Evolutionary conservation across 1,284 basidiomycete species (phyloP), one percentile per base, ranked within the genome.

Genomic region (Neonothopanus nambi): DNA sequence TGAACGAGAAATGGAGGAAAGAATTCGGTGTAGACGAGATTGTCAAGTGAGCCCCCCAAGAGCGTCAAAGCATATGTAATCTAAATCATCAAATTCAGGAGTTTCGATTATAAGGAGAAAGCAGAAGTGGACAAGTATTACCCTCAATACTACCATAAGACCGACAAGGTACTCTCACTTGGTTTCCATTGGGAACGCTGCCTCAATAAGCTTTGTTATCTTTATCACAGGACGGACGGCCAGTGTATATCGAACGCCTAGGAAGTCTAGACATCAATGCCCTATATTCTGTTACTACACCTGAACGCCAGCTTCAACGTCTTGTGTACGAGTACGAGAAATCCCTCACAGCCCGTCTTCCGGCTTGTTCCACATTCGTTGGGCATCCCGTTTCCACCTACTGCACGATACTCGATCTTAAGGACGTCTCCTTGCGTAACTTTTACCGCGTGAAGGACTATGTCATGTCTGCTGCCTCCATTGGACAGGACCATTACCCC

Each of bases 131-230:
- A 94, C 78, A 88, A 94, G 73, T 93, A 91, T 67, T 98, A 98
- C 69, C 95, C 96, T 1, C 93, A 97, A 67, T 98, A 84, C 74
- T 95, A 98, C 71, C 96, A 98, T 78, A 96, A 95, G 78, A 91
- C 79, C 60, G 96, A 99, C 81, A 93, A 90, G 77, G 92, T 17
- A 23, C 35, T 17, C 6, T 47, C 30, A n/a, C n/a, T n/a, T n/a
- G n/a, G n/a, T n/a, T n/a, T n/a, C n/a, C n/a, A n/a, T n/a, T n/a
- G n/a, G n/a, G n/a, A n/a, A n/a, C n/a, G n/a, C n/a, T n/a, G n/a
- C 20, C 40, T 39, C 40, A 26, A 36, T 30, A 30, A 9, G n/a
- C n/a, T n/a, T n/a, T n/a, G n/a, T n/a, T n/a, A n/a, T n/a, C n/a
- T n/a, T 35, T 2, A 38, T 18, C 45, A 11, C 65, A 94, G 90